A percentile compares a stretch with the other conserved stretches of the same genome.
These are phyloP conservation scores for Gentiana macrophylla DNA, from an alignment of 257 asterid genomes.

Conservation along the genomic window DNA sequence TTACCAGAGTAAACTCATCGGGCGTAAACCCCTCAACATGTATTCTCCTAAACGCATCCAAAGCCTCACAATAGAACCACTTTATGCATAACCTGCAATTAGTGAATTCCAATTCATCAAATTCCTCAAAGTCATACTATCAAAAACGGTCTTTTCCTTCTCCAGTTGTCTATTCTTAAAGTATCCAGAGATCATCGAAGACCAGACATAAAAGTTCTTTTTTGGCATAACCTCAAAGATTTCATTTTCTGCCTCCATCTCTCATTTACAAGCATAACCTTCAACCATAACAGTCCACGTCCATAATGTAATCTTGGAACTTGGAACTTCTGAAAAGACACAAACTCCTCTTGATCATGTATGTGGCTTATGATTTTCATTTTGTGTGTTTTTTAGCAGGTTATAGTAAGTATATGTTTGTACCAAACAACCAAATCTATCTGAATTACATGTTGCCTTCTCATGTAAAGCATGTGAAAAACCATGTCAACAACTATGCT, in stretches of 20 bases:
- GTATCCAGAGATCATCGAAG: conserved; percentile 64
- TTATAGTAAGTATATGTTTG: no score
- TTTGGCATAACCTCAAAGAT: conserved; percentile 44
- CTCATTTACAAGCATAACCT: conserved; percentile 44
- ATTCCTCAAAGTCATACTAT: conserved; percentile 46
- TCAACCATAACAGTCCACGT: conserved; percentile 76
- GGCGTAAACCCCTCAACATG: conserved; percentile 48
- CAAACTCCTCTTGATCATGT: no score
- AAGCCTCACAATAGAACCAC: conserved; percentile 39
- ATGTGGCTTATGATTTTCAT: no score
- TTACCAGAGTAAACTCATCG: conserved; percentile 57
- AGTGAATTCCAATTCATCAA: conserved; percentile 73
- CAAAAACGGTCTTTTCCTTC: conserved; percentile 48
- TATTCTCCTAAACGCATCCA: conserved; percentile 47
- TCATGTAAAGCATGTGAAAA: no score
- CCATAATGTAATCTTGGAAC: no score
- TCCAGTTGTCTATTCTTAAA: conserved; percentile 49
- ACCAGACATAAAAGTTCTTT: conserved; percentile 53
- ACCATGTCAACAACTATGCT: no score
- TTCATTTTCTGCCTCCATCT: conserved; percentile 55
- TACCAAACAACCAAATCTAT: no score
- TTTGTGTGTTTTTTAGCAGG: no score
- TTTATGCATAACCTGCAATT: conserved; percentile 68
- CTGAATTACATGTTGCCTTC: no score
- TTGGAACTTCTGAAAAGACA: no score